These are phyloP conservation scores for Tagetes patula DNA, from an alignment of 129 eudicot species.

Conservation along the genomic window DNA sequence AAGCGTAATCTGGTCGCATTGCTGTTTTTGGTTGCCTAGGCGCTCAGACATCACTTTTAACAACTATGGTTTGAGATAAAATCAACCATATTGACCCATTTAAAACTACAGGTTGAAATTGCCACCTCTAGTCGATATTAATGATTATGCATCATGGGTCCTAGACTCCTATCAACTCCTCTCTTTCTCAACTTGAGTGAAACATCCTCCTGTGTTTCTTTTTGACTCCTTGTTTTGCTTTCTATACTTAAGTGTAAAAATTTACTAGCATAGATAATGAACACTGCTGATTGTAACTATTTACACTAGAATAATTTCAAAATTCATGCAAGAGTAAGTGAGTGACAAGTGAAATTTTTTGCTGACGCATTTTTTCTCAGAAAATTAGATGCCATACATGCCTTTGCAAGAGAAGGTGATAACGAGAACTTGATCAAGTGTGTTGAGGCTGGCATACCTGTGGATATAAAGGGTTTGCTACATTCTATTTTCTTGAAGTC, in stretches of 20 bases:
- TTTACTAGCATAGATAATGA: neutral
- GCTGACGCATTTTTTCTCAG: constrained; percentile 42
- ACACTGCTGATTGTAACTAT: constrained; percentile 9
- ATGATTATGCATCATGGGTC: neutral
- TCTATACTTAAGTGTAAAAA: neutral
- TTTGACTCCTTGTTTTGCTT: neutral
- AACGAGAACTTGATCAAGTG: constrained; percentile 70
- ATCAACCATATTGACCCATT: neutral
- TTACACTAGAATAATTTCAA: constrained; percentile 11
- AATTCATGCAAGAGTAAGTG: constrained; percentile 10
- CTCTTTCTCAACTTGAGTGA: neutral
- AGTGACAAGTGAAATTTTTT: constrained; percentile 5
- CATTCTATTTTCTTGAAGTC: neutral
- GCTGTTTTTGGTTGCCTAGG: no score
- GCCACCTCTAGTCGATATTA: neutral
- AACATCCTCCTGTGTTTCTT: neutral
- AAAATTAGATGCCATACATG: constrained; percentile 87
- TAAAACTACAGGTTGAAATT: neutral
- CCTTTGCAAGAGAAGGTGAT: constrained; percentile 94
- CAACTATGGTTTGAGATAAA: neutral
- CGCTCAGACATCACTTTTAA: no score
- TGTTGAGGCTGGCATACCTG: constrained; percentile 73
- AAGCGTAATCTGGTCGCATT: no score
- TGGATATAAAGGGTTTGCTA: constrained; percentile 61
- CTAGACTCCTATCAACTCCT: neutral